Base-by-base conservation (phyloP, 768 basidiomycete species). In the Chlorophyllum brunneum region DNA sequence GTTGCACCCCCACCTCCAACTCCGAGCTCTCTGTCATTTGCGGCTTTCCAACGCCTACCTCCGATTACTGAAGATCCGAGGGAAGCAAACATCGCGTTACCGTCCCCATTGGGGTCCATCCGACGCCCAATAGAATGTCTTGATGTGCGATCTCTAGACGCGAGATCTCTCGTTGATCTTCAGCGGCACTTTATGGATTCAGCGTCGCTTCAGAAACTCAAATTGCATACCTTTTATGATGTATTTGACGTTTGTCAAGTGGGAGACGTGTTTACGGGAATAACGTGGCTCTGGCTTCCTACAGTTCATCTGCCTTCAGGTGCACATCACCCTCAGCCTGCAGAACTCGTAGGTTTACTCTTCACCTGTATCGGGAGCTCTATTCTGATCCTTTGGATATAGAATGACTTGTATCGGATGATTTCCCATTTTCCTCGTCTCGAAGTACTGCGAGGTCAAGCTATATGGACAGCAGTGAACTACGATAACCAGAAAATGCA, bases 241-340 rank as follows among this genome's bases (percentile, higher is more conserved):
- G 49, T 70, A 3, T 58, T 62, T 2, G 54, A 61, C 22, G 56
- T 76, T 24, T 57, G 62, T 16, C 63, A 62, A 26, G 56, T 76
- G 15, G 72, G 71, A 8, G 62, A 66, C 22, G 57, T 59, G 2
- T 78, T 76, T 52, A 65, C 65, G 2, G 65, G 70, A 24, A 67
- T 78, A 6, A 68, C 68, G 9, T 74, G 71, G 69, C 63, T 77
- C 34, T 68, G 64, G 1, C 54, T 78, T 44, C 74, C 76, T 11
- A 45, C 55, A n/a, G 15, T 55, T 10, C 59, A 63, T 56, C 44
- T 57, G 15, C 61, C 63, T 2, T 44, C 59, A 11, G 50, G 58
- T 38, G 39, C 50, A 15, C 55, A 58, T 5, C 56, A 68, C 15
- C 67, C 65, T 7, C 55, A 58, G 16, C 39, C 54, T 31, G 58